A percentile compares a stretch with the other conserved stretches of the same genome.
These are phyloP conservation scores for Ophiosphaerella korrae DNA, from an alignment of 2,329 filamentous ascomycete species.

Conservation along the genomic window DNA sequence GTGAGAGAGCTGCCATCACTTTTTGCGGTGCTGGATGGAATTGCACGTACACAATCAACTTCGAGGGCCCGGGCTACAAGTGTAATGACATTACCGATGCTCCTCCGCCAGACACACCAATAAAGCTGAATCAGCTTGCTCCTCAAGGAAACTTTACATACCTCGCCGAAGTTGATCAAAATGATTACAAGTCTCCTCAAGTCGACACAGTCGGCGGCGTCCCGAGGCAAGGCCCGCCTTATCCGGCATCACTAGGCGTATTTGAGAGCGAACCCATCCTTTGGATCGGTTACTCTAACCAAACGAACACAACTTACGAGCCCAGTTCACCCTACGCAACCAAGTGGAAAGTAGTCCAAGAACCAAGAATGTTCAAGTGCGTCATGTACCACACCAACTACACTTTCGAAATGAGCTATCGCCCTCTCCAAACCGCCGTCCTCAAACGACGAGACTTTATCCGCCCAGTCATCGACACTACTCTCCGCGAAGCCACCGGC, in stretches of 20 bases:
- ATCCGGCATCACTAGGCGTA: conserved; percentile 35
- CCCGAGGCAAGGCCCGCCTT: conserved; percentile 28
- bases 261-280: conserved; percentile 43
- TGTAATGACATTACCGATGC: conserved; percentile 35
- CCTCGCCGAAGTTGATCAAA: conserved; percentile 34
- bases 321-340: conserved; percentile 25
- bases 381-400: conserved; percentile 44
- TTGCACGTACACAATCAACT: conserved; percentile 43
- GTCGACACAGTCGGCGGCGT: conserved; percentile 26
- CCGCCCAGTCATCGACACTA: conserved; percentile 38
- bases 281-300: conserved; percentile 44
- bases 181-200: conserved; percentile 40
- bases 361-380: conserved; percentile 44
- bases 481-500: conserved; percentile 7
- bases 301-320: conserved; percentile 31
- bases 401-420: conserved; percentile 40
- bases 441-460: conserved; percentile 36
- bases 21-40: conserved; percentile 44
- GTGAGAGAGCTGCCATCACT: conserved; percentile 26
- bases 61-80: conserved; percentile 45
- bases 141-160: conserved; percentile 42
- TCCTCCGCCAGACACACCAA: conserved; percentile 24
- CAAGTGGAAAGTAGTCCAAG: conserved; percentile 39
- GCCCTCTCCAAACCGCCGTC: conserved; percentile 28
- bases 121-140: conserved; percentile 37